phyloP scores from a whole-genome alignment of 1,284 basidiomycete genomes.

The Apiotrichum sp. region DNA sequence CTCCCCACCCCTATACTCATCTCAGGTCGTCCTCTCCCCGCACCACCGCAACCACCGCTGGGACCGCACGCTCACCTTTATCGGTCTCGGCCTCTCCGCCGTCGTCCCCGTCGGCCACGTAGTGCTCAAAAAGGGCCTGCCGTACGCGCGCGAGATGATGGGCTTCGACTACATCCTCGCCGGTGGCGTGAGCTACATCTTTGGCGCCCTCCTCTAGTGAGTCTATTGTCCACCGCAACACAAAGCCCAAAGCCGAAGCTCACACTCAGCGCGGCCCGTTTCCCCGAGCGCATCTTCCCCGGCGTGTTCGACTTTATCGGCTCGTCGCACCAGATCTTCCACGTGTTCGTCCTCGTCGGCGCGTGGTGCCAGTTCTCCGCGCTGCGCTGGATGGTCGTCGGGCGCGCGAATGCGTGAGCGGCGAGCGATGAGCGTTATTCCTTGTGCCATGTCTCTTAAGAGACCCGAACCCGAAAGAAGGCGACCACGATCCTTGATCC shows the following conservation, averaged over 20 bases:
- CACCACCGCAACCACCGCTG: slow-evolving; percentile 69
- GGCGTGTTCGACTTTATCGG: slow-evolving; percentile 75
- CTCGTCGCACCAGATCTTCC: slow-evolving; percentile 77
- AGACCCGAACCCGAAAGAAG: too few relatives aligned
- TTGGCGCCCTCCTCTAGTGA: slow-evolving; percentile 74
- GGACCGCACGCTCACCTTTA: slow-evolving; percentile 72
- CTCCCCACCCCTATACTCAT: background rate
- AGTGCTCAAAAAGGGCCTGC: slow-evolving; percentile 56
- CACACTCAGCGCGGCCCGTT: slow-evolving; percentile 61
- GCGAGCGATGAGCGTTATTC: background rate
- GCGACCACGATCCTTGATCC: too few relatives aligned
- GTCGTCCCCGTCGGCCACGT: slow-evolving; percentile 67
- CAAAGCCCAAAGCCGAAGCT: too few relatives aligned
- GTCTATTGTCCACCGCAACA: slow-evolving; percentile 37
- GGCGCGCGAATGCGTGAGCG: slow-evolving; percentile 9
- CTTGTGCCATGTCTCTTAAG: too few relatives aligned
- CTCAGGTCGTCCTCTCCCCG: slow-evolving; percentile 66
- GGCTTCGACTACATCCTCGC: slow-evolving; percentile 63
- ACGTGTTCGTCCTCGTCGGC: slow-evolving; percentile 70
- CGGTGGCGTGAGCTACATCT: slow-evolving; percentile 63
- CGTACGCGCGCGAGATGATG: slow-evolving; percentile 57
- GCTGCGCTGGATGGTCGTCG: slow-evolving; percentile 38
- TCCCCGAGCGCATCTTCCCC: slow-evolving; percentile 71
- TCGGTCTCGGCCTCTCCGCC: slow-evolving; percentile 68
- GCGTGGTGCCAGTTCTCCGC: slow-evolving; percentile 65